A percentile compares a stretch with the other conserved stretches of the same genome.
Evolutionary conservation across 2,329 filamentous ascomycete species (phyloP).

Genomic region (Alternaria sp.): DNA sequence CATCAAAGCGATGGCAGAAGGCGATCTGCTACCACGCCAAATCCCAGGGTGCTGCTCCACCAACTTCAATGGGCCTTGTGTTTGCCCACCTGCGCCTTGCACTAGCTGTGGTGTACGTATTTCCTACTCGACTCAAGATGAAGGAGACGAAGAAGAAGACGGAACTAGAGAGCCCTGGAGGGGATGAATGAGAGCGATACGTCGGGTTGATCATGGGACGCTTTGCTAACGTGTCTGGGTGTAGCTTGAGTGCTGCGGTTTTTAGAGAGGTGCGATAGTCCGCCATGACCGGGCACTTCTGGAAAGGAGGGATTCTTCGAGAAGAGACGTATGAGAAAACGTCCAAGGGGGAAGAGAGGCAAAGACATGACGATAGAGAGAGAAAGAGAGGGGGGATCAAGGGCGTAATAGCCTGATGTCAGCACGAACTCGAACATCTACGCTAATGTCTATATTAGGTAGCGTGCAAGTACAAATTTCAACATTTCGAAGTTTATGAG

Average conservation of each 20-base stretch:
- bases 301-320: background rate
- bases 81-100: background rate
- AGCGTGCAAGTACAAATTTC: background rate
- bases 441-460: background rate
- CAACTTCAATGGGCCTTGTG: background rate
- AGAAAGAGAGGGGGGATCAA: background rate
- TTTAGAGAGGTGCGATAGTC: background rate
- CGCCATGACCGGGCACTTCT: background rate
- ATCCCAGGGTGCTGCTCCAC: background rate
- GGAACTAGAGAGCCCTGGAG: background rate
- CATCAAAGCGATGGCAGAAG: background rate
- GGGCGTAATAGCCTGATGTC: background rate
- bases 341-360: background rate
- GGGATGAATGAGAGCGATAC: background rate
- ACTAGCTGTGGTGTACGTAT: background rate
- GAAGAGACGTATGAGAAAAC: background rate
- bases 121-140: background rate
- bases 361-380: background rate
- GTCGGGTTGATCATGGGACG: background rate
- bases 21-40: background rate
- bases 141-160: background rate
- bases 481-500: background rate
- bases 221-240: background rate
- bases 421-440: background rate
- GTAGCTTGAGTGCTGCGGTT: background rate